Evolutionary conservation across 768 basidiomycete genomes (phyloP).

Genomic region (Mycena rebaudengoi): DNA sequence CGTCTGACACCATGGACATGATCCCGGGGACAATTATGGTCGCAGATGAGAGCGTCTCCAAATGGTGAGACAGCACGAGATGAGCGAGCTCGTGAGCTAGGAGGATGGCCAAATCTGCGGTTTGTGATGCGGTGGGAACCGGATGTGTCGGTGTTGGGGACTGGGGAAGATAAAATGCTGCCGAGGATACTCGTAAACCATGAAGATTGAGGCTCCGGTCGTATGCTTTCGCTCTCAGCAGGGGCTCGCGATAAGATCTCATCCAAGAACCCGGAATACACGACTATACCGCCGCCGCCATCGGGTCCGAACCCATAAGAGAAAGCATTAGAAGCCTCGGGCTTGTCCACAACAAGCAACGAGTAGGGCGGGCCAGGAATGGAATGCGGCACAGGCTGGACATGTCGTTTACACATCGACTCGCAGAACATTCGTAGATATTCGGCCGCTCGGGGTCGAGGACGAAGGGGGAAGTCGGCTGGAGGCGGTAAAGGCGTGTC

Average conservation of each 20-base stretch:
- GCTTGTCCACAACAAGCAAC: slow-evolving; percentile 87
- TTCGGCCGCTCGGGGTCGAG: slow-evolving; percentile 82
- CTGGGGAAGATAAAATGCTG: slow-evolving; percentile 45
- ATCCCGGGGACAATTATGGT: slow-evolving; percentile 85
- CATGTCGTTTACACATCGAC: slow-evolving; percentile 53
- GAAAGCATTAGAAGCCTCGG: slow-evolving; percentile 89
- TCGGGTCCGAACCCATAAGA: slow-evolving; percentile 95
- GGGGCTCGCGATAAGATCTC: slow-evolving; percentile 72
- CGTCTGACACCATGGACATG: slow-evolving; percentile 78
- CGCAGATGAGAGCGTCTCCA: slow-evolving; percentile 88
- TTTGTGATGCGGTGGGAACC: slow-evolving; percentile 81
- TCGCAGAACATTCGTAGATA: slow-evolving; percentile 68
- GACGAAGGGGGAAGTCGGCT: slow-evolving; percentile 81
- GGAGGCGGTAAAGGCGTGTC: slow-evolving; percentile 80
- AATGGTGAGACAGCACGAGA: slow-evolving; percentile 88
- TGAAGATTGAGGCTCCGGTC: slow-evolving; percentile 45
- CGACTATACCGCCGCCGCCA: slow-evolving; percentile 91
- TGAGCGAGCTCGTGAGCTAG: slow-evolving; percentile 95
- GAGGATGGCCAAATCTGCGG: slow-evolving; percentile 86
- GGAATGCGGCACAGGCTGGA: slow-evolving; percentile 56
- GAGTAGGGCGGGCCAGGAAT: slow-evolving; percentile 90
- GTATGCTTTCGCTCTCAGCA: slow-evolving; percentile 28
- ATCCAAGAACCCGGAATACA: slow-evolving; percentile 94
- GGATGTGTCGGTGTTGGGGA: slow-evolving; percentile 48
- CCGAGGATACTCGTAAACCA: slow-evolving; percentile 56